These are phyloP conservation scores for Mycena latifolia DNA, from an alignment of 768 basidiomycete genomes.

Conservation along the genomic window DNA sequence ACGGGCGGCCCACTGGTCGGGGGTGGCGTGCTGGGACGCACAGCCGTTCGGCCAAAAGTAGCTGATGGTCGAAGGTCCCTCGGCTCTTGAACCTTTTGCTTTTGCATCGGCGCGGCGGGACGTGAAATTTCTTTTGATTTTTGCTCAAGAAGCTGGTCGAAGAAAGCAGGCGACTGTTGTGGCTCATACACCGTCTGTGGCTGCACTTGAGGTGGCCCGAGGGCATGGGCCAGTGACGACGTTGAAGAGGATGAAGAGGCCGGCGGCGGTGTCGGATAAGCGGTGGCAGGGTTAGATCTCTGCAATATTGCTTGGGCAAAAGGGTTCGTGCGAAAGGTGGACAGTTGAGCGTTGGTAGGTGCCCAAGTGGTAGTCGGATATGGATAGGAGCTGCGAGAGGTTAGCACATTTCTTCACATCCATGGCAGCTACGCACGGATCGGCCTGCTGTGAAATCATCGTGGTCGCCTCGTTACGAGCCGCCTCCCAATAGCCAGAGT, in stretches of 20 bases:
- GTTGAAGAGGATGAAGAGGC: slow-evolving; percentile 68
- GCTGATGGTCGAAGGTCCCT: background rate
- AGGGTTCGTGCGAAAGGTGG: slow-evolving; percentile 65
- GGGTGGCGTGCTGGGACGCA: slow-evolving; percentile 45
- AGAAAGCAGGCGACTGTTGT: slow-evolving; percentile 73
- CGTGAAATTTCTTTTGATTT: slow-evolving; percentile 57
- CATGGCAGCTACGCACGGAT: slow-evolving; percentile 54
- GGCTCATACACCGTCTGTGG: slow-evolving; percentile 54
- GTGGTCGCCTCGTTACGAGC: slow-evolving; percentile 72
- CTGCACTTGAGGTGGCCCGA: slow-evolving; percentile 54
- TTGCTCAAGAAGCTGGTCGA: slow-evolving; percentile 73
- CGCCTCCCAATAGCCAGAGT: slow-evolving; percentile 73
- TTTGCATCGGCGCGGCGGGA: slow-evolving; percentile 33
- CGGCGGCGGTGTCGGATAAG: slow-evolving; percentile 81
- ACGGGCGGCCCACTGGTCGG: slow-evolving; percentile 27
- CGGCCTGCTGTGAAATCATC: slow-evolving; percentile 67
- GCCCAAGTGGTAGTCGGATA: slow-evolving; percentile 57
- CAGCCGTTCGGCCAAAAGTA: background rate
- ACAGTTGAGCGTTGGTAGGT: slow-evolving; percentile 53
- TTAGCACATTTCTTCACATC: slow-evolving; percentile 28
- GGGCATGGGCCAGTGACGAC: slow-evolving; percentile 81
- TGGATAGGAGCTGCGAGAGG: slow-evolving; percentile 47
- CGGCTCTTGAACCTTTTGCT: background rate
- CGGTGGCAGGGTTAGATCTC: slow-evolving; percentile 66
- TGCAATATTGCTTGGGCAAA: slow-evolving; percentile 79